Evolutionary conservation across 2,329 filamentous ascomycete genomes (phyloP), one percentile per base, ranked within the genome.

Genomic region (Diplodia scrobiculata): DNA sequence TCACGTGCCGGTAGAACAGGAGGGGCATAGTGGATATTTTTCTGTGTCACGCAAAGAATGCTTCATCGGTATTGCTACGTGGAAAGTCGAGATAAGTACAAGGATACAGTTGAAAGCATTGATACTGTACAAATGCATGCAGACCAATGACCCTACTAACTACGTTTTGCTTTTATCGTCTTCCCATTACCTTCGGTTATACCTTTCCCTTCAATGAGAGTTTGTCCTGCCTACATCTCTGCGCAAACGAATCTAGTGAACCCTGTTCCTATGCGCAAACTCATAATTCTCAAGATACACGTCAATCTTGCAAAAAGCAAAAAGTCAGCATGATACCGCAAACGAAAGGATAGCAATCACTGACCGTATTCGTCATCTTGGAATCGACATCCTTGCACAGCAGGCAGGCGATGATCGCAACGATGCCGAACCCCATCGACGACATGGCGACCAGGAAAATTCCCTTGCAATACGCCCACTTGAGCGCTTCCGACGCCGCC

Each of bases 331-430:
- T 1, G 25, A 25, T 7, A 5, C 4, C 9, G n/a, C 17, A 19
- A 19, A 11, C 9, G 32, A 21, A 13, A 5, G 4, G 9, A 55
- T 1, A 55, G n/a, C 5, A 25, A 51, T 13, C 59, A 36, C 47
- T 36, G 13, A 63, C 48, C 29, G 45, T 63, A 7, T 45, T 45
- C 2, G 60, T 63, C 60, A 63, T 63, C 34, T 53, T 63, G 6
- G 48, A 38, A 1, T 63, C 60, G 7, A 63, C 60, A 13, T 63
- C 48, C 13, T 63, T 63, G 48, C 60, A 72, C 13, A 65, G 69
- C 38, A 73, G 68, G 38, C 69, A 70, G 19, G 68, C 70, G 48
- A 72, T 68, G 21, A 72, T 69, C 9, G 68, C 68, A 17, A 70
- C 21, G 19, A 71, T 38, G 14, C 68, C 68, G 58, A 70, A 72